A percentile compares a stretch with the other conserved stretches of the same genome.
Conservation (phyloP, 805 yeast species). For the Kuraishia ogatae region DNA sequence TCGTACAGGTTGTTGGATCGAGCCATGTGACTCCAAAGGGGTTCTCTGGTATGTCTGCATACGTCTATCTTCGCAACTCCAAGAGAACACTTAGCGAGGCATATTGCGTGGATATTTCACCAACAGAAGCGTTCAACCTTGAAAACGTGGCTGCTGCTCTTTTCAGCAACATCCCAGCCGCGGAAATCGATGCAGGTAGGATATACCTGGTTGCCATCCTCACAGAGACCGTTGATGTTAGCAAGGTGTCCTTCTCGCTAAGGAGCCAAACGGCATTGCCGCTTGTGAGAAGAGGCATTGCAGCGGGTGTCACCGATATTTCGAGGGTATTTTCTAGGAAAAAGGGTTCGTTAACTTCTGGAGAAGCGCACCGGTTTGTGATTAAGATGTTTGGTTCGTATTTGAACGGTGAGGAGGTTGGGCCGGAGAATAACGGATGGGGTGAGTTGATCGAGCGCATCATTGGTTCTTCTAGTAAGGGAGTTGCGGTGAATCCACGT, state of each 20-base stretch:
- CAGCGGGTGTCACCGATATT: conserved; percentile 83
- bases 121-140: conserved; percentile 48
- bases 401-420: conserved; percentile 28
- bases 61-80: conserved; percentile 59
- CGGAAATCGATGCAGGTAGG: conserved; percentile 49
- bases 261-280: conserved; percentile 12
- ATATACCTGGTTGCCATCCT: conserved; percentile 70
- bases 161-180: conserved; percentile 66
- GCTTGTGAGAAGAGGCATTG: conserved; percentile 63
- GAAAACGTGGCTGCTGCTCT: conserved; percentile 73
- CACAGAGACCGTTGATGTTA: conserved; percentile 57
- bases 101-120: conserved; percentile 56
- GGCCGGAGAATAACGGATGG: conserved; percentile 61
- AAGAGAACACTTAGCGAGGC: conserved; percentile 69
- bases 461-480: conserved; percentile 63
- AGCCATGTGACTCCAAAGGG: conserved; percentile 56
- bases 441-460: conserved; percentile 79
- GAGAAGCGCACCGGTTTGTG: conserved; percentile 62
- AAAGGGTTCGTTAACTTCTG: conserved; percentile 48
- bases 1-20: conserved; percentile 57
- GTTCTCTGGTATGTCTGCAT: conserved; percentile 63
- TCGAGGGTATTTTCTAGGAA: conserved; percentile 66
- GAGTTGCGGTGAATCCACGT: conserved; percentile 75
- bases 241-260: conserved; percentile 10
- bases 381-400: conserved; percentile 68